Evolutionary conservation across 768 basidiomycete genomes (phyloP).

Genomic region (Amanita jacksonii): DNA sequence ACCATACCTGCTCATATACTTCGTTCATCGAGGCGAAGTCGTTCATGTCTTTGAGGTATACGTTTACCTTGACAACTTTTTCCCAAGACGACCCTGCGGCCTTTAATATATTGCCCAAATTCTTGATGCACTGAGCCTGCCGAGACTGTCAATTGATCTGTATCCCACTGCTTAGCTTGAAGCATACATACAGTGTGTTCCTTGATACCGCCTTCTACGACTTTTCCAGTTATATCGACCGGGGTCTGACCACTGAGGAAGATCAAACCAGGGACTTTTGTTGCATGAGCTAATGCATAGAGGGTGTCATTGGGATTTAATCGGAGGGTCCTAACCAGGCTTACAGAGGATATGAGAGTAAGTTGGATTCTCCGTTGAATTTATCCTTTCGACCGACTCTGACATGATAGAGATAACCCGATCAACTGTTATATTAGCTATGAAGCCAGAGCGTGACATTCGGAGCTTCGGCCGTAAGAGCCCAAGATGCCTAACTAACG

Average conservation of each 20-base stretch:
- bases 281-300: constrained; percentile 46
- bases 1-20: constrained; percentile 41
- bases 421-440: too few species aligned
- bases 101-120: constrained; percentile 42
- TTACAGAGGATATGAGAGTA: constrained; percentile 41
- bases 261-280: constrained; percentile 46
- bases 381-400: constrained; percentile 42
- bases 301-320: background rate
- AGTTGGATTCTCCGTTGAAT: constrained; percentile 34
- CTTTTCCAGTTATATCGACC: constrained; percentile 33
- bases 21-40: constrained; percentile 49
- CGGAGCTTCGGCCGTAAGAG: too few species aligned
- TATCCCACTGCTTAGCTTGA: background rate
- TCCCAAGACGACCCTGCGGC: constrained; percentile 53
- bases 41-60: constrained; percentile 54
- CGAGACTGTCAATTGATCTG: too few species aligned
- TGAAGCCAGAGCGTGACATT: too few species aligned
- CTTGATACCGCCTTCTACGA: constrained; percentile 47
- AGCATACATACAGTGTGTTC: constrained; percentile 42
- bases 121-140: constrained; percentile 48
- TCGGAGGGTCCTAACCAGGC: constrained; percentile 15
- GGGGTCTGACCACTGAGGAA: constrained; percentile 57
- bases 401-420: too few species aligned
- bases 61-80: constrained; percentile 45
- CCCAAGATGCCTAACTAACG: too few species aligned